Evolutionary conservation across 371 early-diverging fungal genomes (phyloP).

Genomic region (Fennellomyces sp.): DNA sequence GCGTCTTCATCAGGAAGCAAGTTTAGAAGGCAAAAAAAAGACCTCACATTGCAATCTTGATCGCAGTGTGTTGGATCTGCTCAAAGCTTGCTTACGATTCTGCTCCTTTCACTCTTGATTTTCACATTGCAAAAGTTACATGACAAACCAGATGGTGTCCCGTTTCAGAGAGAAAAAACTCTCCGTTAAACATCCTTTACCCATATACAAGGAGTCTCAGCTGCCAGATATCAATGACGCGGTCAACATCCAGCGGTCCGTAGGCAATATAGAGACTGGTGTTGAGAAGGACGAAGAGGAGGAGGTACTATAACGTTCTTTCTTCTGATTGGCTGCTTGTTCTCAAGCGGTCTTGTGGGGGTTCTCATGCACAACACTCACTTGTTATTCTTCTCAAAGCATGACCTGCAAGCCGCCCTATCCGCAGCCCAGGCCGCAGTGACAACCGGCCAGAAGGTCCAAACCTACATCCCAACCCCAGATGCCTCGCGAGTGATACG

Average conservation of each 20-base stretch:
- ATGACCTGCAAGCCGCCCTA: conserved; percentile 95
- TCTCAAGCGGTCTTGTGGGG: too few relatives aligned
- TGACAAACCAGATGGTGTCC: conserved; percentile 36
- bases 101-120: not conserved
- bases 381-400: conserved; percentile 56
- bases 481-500: conserved; percentile 76
- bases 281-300: conserved; percentile 94
- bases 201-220: conserved; percentile 61
- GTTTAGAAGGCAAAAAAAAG: too few relatives aligned
- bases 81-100: not conserved
- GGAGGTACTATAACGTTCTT: conserved; percentile 43
- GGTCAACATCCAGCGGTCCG: conserved; percentile 64
- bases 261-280: conserved; percentile 79
- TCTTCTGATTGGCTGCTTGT: conserved; percentile 4
- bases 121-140: conserved; percentile 5
- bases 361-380: not conserved
- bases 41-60: too few relatives aligned
- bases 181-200: conserved; percentile 61
- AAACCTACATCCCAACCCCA: conserved; percentile 89
- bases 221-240: conserved; percentile 59
- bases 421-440: conserved; percentile 77
- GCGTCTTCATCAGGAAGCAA: too few relatives aligned
- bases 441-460: conserved; percentile 55
- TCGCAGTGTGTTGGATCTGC: too few relatives aligned
- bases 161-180: conserved; percentile 68